Conservation (phyloP, 306 rosid genomes). For the Morella rubra region DNA sequence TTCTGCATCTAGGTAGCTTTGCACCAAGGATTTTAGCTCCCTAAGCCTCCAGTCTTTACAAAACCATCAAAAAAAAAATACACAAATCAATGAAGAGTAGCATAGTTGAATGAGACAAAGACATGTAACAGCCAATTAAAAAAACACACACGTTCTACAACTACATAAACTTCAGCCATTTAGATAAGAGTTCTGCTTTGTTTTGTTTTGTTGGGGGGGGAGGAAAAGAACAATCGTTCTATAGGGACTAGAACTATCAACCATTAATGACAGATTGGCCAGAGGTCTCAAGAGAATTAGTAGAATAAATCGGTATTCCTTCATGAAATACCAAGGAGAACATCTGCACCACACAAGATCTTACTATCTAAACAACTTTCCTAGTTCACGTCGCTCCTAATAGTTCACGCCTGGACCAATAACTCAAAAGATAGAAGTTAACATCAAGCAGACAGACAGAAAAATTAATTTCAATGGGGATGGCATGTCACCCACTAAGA, state of each 20-base stretch:
- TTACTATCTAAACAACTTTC: neutral
- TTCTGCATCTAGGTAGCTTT: slow-evolving; percentile 21
- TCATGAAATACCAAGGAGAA: neutral
- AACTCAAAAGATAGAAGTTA: neutral
- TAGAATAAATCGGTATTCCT: neutral
- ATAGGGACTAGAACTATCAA: neutral
- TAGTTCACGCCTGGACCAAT: neutral
- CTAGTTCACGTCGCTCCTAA: too few species aligned
- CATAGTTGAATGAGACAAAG: neutral
- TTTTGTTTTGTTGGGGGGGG: too few species aligned
- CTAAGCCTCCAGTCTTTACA: neutral
- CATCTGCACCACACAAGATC: neutral
- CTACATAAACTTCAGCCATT: neutral
- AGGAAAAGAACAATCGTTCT: neutral
- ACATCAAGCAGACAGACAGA: neutral
- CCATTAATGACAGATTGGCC: neutral
- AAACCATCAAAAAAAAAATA: slow-evolving; percentile 2
- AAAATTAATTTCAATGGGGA: neutral
- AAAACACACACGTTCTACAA: neutral
- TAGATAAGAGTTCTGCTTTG: neutral
- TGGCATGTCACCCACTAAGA: neutral
- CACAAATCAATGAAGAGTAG: neutral
- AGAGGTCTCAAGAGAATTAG: neutral
- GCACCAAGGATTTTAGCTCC: slow-evolving; percentile 15
- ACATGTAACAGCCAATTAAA: neutral